Base-by-base conservation (phyloP, 345 rosid genomes). In the Carallia brachiata region DNA sequence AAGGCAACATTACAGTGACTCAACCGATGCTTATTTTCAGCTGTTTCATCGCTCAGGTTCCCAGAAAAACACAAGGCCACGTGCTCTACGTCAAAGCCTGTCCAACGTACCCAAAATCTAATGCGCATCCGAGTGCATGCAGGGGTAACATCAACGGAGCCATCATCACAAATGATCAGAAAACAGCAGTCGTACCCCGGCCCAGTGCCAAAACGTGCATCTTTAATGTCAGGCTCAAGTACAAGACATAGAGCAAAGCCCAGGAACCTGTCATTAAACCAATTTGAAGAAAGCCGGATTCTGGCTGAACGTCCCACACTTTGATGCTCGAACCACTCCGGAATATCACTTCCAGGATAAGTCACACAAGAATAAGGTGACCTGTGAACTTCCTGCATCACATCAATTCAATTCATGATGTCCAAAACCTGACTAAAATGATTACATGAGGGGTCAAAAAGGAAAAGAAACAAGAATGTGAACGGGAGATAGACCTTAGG, bases 241-340 rank as follows among this genome's bases (percentile, higher is more conserved):
- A 50, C 54, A 50, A 50, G 5, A 16, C 15, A 50, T 12, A 50
- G 18, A 12, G 54, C 18, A 6, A 50, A 50, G 5, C 54, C 54
- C 15, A 50, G 2, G 54, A 50, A 50, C 18, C 54, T 10, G 10
- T 56, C 52, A 67, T 27, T 56, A 27, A 34, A 40, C 70, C 70
- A 67, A 4, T 67, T 40, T 37, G 62, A 34, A 13, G 62, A 2
- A 37, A 67, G 40, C 36, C 55, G 19, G 12, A 67, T 57, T 48
- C 28, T 57, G 7, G 55, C 36, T 27, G 70, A 55, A 7, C 48
- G 8, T 34, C 70, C 70, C 52, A 16, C n/a, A 10, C 16, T 39
- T 40, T 39, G 62, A 4, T 67, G 23, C 36, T 50, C 28, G 70
- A 67, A 67, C 63, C 70, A 67, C 15, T 39, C 28, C 23, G 70